phyloP scores from a whole-genome alignment of 2,329 filamentous ascomycete genomes.

The Dactylellina leptospora region DNA sequence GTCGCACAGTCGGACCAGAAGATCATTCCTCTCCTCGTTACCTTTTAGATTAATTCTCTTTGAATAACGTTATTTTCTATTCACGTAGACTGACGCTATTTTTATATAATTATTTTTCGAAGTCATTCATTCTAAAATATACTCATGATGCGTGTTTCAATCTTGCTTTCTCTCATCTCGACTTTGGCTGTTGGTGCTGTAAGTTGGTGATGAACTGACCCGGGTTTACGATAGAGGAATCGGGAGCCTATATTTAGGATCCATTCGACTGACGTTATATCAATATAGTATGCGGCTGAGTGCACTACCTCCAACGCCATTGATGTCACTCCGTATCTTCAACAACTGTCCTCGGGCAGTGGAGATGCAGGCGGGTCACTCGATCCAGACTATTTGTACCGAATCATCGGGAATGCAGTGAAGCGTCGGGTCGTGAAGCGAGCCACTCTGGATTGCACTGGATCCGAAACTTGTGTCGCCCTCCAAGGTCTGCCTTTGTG shows the following conservation, averaged over 20 bases:
- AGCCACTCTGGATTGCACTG: conserved; percentile 21
- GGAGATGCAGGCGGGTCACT: neutral
- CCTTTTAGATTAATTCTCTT: neutral
- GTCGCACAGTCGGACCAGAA: conserved; percentile 11
- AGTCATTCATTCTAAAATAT: neutral
- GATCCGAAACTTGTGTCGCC: conserved; percentile 20
- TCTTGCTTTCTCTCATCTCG: conserved; percentile 16
- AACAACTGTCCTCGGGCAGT: neutral
- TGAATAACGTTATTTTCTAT: conserved; percentile 11
- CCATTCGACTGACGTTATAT: conserved; percentile 3
- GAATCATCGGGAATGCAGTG: conserved; percentile 5
- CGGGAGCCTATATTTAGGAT: neutral
- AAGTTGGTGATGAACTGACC: neutral
- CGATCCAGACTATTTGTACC: conserved; percentile 15
- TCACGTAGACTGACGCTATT: neutral
- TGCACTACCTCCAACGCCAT: conserved; percentile 22
- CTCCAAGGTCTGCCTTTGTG: conserved; percentile 27
- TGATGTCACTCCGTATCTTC: conserved; percentile 28
- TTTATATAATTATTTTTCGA: neutral
- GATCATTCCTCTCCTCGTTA: conserved; percentile 7
- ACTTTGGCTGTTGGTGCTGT: conserved; percentile 4
- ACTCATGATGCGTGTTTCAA: conserved; percentile 17
- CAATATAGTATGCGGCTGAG: conserved; percentile 10
- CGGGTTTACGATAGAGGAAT: too few species aligned
- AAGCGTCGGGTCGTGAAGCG: conserved; percentile 8